phyloP scores from a whole-genome alignment of 192 early-diverging fungal genomes.

The Linnemannia elongata region DNA sequence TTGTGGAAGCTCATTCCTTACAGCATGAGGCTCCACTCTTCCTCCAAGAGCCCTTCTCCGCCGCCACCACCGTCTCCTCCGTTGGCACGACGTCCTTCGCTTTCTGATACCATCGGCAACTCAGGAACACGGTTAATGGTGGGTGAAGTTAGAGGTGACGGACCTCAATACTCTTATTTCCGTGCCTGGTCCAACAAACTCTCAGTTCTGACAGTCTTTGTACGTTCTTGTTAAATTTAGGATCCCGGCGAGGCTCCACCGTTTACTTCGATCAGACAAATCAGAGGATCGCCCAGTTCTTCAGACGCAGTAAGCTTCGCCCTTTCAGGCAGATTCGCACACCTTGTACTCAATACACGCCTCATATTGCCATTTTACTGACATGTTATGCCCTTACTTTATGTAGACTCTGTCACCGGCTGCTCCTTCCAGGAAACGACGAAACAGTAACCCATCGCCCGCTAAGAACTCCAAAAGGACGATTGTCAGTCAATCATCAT shows the following conservation, averaged over 20 bases:
- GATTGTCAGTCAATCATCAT: background rate
- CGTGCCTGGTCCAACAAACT: background rate
- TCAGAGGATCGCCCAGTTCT: background rate
- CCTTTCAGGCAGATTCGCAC: background rate
- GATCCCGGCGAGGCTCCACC: background rate
- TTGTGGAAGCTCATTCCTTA: slow-evolving; percentile 24
- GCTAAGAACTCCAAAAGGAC: background rate
- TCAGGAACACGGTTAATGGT: background rate
- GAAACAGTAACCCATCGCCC: background rate
- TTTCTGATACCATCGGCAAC: slow-evolving; percentile 9
- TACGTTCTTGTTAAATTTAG: background rate
- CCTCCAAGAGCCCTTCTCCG: background rate
- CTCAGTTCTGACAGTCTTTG: background rate
- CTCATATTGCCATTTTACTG: background rate
- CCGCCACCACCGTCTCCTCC: background rate
- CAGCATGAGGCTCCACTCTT: background rate
- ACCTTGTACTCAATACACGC: background rate
- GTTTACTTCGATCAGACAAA: background rate
- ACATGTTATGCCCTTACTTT: too few relatives aligned
- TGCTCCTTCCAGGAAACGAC: slow-evolving; percentile 18
- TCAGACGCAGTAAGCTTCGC: background rate
- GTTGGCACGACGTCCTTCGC: background rate
- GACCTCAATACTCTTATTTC: background rate
- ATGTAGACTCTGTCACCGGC: slow-evolving; percentile 4
- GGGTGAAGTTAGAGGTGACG: background rate